These are phyloP conservation scores for Aspergillus latus DNA, from an alignment of 2,329 filamentous ascomycete species.

Conservation along the genomic window DNA sequence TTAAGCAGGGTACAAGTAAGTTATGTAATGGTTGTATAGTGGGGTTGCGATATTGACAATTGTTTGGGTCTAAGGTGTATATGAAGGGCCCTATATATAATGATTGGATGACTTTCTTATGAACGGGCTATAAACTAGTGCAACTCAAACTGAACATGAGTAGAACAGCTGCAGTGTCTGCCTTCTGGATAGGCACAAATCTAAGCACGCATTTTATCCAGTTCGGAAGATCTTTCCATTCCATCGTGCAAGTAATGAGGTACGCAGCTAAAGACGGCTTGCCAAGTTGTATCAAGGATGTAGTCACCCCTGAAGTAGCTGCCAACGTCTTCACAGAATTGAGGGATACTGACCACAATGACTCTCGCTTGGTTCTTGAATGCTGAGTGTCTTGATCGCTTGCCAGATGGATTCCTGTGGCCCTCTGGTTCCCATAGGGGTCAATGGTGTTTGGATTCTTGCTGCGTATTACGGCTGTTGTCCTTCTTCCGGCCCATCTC, in stretches of 20 bases:
- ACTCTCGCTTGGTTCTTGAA: background rate
- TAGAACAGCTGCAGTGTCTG: no score
- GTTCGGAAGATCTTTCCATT: no score
- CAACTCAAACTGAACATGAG: no score
- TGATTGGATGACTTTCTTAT: no score
- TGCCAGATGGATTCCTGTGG: background rate
- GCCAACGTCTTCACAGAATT: background rate
- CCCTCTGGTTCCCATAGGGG: background rate
- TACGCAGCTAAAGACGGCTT: background rate
- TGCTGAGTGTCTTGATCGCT: background rate
- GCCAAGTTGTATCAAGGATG: background rate
- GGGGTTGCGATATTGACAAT: no score
- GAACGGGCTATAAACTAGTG: no score
- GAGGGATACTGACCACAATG: background rate
- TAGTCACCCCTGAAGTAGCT: background rate
- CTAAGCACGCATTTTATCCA: no score
- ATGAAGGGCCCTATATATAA: no score
- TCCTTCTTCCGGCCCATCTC: background rate
- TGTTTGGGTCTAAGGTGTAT: no score
- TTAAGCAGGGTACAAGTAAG: constrained; percentile 6
- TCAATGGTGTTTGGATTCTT: background rate
- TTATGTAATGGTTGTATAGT: no score
- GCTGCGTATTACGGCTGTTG: background rate
- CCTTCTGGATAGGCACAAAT: no score
- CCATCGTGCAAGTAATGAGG: background rate